Conservation (phyloP, 495 filamentous ascomycete species). For the Sporormia fimetaria region DNA sequence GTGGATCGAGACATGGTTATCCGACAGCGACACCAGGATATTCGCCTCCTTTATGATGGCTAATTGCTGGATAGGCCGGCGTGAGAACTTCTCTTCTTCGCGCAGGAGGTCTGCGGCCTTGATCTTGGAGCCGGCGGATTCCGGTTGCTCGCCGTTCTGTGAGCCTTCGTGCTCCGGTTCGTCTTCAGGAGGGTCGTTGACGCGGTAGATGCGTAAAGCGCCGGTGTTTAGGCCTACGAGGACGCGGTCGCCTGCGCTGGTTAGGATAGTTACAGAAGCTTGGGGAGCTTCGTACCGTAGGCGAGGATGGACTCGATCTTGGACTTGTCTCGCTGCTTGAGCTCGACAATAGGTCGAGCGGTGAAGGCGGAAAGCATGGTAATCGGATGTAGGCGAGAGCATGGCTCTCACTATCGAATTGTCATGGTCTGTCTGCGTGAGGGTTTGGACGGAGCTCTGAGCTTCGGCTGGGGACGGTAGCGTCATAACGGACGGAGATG, state of each 20-base stretch:
- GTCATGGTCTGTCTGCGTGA: constrained; percentile 5
- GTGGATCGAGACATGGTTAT: constrained; percentile 75
- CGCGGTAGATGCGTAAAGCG: constrained; percentile 76
- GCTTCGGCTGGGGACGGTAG: too few relatives aligned
- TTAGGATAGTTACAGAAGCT: constrained; percentile 10
- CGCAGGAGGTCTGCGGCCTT: constrained; percentile 75
- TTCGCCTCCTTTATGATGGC: constrained; percentile 91
- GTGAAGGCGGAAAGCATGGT: constrained; percentile 95
- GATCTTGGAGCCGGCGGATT: constrained; percentile 30
- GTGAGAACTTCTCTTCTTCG: constrained; percentile 88
- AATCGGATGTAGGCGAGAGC: neutral
- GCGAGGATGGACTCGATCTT: constrained; percentile 89
- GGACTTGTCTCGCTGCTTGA: constrained; percentile 86
- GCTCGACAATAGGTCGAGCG: constrained; percentile 90
- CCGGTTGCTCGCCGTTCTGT: constrained; percentile 32
- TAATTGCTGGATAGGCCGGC: constrained; percentile 78
- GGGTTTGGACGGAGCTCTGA: constrained; percentile 1
- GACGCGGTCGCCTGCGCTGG: constrained; percentile 59
- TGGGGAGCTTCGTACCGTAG: constrained; percentile 47
- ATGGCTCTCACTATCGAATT: neutral
- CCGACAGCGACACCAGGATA: constrained; percentile 78
- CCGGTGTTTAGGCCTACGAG: constrained; percentile 86
- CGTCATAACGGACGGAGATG: constrained; percentile 1
- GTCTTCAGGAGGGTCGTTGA: constrained; percentile 51
- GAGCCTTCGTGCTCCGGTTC: constrained; percentile 22